These are phyloP conservation scores for Pisolithus marmoratus DNA, from an alignment of 768 basidiomycete species.

Conservation along the genomic window DNA sequence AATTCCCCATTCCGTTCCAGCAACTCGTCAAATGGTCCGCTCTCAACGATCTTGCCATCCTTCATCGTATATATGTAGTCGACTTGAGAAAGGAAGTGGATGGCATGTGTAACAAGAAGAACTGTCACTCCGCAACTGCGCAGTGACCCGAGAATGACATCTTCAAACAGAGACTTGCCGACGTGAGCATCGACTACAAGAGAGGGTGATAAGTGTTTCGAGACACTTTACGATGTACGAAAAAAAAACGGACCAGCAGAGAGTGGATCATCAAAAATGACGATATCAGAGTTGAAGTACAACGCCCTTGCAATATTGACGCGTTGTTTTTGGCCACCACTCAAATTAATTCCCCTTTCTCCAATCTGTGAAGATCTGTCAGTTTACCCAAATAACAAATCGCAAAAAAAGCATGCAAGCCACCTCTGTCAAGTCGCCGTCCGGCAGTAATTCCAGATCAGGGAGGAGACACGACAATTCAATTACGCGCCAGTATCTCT, in stretches of 20 bases:
- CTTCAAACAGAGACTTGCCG: conserved; percentile 58
- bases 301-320: conserved; percentile 67
- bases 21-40: conserved; percentile 51
- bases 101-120: conserved; percentile 49
- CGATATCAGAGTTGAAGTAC: conserved; percentile 57
- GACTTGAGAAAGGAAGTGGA: conserved; percentile 47
- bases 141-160: conserved; percentile 51
- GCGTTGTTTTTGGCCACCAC: conserved; percentile 62
- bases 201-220: no score
- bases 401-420: conserved; percentile 6
- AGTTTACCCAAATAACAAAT: not conserved
- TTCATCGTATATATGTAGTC: conserved; percentile 46
- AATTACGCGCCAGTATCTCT: conserved; percentile 59
- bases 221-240: not conserved
- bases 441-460: conserved; percentile 59
- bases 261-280: conserved; percentile 60
- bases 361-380: conserved; percentile 42
- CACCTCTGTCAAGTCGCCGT: conserved; percentile 71
- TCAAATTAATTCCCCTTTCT: conserved; percentile 63
- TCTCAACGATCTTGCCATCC: conserved; percentile 40
- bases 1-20: conserved; percentile 47
- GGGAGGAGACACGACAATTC: conserved; percentile 55
- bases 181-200: conserved; percentile 65
- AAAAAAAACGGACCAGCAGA: conserved; percentile 43
- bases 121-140: conserved; percentile 42